Base-by-base conservation (phyloP, 2,329 filamentous ascomycete genomes). In the Penicillium sp. region DNA sequence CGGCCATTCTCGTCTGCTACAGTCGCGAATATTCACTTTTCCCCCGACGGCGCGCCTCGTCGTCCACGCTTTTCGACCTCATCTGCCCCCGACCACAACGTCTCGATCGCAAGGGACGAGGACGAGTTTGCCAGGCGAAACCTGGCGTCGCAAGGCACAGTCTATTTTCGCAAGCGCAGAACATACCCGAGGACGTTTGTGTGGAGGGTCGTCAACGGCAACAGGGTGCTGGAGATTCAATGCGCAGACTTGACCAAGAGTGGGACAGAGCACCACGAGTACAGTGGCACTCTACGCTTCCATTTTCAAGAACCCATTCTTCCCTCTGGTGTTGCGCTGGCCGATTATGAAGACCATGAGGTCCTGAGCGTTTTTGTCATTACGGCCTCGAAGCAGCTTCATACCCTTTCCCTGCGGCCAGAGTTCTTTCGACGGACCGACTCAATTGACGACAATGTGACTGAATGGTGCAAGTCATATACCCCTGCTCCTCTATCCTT, bases 121-220 rank as follows among this genome's bases (percentile, higher is more conserved):
- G 62, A 67, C n/a, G 70, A 76, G 7, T 95, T 93, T 57, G 78
- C 81, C 49, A 71, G 76, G 43, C 80, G 77, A 47, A 78, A 85
- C 57, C 70, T 95, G 36, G 86, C 90, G 16, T 81, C 74, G 2
- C 78, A 88, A 20, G 83, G 86, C 17, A 87, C 86, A 2, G 75
- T 96, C 39, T 95, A 86, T 69, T 88, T 94, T 64, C 80, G 92
- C 38, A 77, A 77, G 61, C 77, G 83, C 61, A 79, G 84, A 56
- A 72, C 76, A 47, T 81, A 83, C 47, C 92, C 92, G 26, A 81
- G 85, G 58, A 86, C 79, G 64, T 93, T 96, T 59, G 74, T 95
- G 32, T 98, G 92, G 92, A 79, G 90, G 52, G 75, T 96, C 26
- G 68, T 95, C 44, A 84, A 94, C 56, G 80, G 86, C 54, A 79